Base-by-base conservation (phyloP, 2,329 filamentous ascomycete genomes). In the Amauroascus verrucosus region DNA sequence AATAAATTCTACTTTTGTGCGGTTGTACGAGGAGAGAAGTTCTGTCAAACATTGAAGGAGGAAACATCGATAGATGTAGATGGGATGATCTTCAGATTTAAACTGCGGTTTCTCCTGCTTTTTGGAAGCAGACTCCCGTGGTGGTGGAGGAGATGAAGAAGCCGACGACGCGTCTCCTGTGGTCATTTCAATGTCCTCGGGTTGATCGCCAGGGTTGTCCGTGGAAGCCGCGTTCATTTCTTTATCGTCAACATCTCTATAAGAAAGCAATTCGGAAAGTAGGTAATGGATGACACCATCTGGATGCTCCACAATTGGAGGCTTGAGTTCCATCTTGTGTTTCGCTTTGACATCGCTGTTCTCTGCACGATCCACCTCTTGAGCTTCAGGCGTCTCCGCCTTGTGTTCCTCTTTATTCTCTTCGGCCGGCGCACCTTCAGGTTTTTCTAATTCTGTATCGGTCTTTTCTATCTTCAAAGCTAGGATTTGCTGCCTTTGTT, bases 1-100 rank as follows among this genome's bases (percentile, higher is more conserved):
- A 74, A 99, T 96, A 66, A 99, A 97, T 66, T 98, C 94, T 41
- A 98, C 82, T 76, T 99, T 99, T 7, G 89, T 88, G 51, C 89
- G 83, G 61, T 89, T 95, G 72, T 97, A 98, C 63, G 86, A 94
- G 54, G 86, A 83, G 13, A 98, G 76, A 13, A 43, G 53, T 69
- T 99, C 93, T 0, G 88, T 84, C 37, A 99, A 75, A 63, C 90
- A 95, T 65, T 93, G 89, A 30, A 99, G 78, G 49, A 99, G 74
- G 73, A 97, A 96, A 72, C 91, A 96, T 46, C 93, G 83, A 65
- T 97, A 98, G 51, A 97, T 84, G 71, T 95, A 98, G 56, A 95
- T 96, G 0, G 90, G 88, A 67, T 98, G 89, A 32, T 96, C 86
- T 48, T 95, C 89, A 0, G 87, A 76, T 70, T 95, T 96, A 77